phyloP scores from a whole-genome alignment of 768 basidiomycete genomes.

The Filobasidium wieringae region DNA sequence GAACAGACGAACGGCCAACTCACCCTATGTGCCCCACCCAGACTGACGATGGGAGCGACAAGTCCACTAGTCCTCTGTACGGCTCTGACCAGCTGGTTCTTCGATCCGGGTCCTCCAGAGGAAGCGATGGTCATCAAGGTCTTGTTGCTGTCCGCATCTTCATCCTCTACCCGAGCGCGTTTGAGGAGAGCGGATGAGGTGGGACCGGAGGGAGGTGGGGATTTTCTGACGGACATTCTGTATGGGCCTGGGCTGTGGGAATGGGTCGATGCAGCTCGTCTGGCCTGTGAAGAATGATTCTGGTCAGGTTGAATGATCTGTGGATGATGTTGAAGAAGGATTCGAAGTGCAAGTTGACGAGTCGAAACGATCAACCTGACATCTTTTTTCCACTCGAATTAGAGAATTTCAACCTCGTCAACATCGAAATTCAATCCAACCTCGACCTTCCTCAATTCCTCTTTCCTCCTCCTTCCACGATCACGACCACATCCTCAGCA shows the following conservation, averaged over 20 bases:
- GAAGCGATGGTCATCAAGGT: constrained; percentile 39
- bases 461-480: not conserved
- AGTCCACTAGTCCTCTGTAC: constrained; percentile 86
- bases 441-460: not conserved
- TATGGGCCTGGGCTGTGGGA: not conserved
- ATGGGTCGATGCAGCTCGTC: not conserved
- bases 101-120: constrained; percentile 29
- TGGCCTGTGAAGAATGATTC: not conserved
- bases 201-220: constrained; percentile 27
- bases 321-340: too few relatives aligned
- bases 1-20: constrained; percentile 30
- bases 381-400: too few relatives aligned
- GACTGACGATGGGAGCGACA: constrained; percentile 83
- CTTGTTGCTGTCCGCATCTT: constrained; percentile 15
- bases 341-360: too few relatives aligned
- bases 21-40: constrained; percentile 77
- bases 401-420: too few relatives aligned
- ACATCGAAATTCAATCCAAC: not conserved
- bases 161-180: constrained; percentile 32
- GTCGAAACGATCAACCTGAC: too few relatives aligned
- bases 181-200: constrained; percentile 25
- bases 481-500: not conserved
- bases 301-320: too few relatives aligned
- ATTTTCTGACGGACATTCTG: constrained; percentile 33
- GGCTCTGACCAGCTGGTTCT: constrained; percentile 50